Base-by-base conservation (phyloP, 2,329 filamentous ascomycete species). In the Aspergillus spinulosporus region DNA sequence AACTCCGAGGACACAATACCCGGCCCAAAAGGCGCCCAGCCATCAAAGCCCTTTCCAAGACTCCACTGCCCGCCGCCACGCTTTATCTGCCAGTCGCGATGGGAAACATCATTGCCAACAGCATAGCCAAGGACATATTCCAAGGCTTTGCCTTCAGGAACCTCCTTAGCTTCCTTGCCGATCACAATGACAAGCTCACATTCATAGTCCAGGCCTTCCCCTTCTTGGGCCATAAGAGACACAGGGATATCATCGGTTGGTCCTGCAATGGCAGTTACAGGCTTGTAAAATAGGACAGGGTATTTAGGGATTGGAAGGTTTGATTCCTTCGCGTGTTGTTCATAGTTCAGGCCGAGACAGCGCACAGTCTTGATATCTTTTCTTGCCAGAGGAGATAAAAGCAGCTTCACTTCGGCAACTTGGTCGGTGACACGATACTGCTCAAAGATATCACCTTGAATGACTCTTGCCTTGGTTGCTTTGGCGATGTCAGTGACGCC, bases 21-120 rank as follows among this genome's bases (percentile, higher is more conserved):
- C 0, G 88, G 88, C 0, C 88, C 88, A 63, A 84, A 87, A 0
- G 88, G 88, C 4, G 86, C 88, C 86, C 88, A 91, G 11, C 85
- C 85, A 71, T 91, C 88, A 61, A 89, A 90, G 2, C 87, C 85
- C 71, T 91, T 91, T 39, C 87, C 88, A 11, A 89, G 74, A 0
- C 80, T 82, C 87, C 87, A 90, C 73, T 90, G 88, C 1, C 86
- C 82, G 12, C 85, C 85, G 12, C 86, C 86, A 40, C 79, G 81
- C 70, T 85, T 82, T 58, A 89, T 72, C 73, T 90, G 88, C 86
- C 88, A 92, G 62, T 90, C 87, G 42, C 89, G 84, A 73, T 90
- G 88, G 7, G 86, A 90, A n/a, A 93, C 82, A 69, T 93, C 89
- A 72, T 93, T 89, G 52, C 88, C 88, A 34, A 89, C 82, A 2